Percentiles rank a stretch among this genome's conserved stretches.
These are phyloP conservation scores for Buxus sempervirens DNA, from an alignment of 164 flowering plant species.

Conservation along the genomic window DNA sequence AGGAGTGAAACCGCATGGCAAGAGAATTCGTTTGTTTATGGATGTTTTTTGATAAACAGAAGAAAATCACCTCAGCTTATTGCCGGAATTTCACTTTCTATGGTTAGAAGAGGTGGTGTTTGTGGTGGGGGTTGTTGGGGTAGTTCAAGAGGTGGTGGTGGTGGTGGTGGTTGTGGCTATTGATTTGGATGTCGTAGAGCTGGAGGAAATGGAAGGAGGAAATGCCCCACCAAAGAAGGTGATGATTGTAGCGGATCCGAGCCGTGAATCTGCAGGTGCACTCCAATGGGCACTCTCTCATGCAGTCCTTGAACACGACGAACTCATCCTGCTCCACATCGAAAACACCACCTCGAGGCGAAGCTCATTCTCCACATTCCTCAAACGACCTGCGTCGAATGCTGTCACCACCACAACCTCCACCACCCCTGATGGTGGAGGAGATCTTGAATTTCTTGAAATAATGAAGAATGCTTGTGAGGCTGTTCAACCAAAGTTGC, in stretches of 20 bases:
- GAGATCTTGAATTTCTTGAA: constrained; percentile 46
- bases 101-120: background rate
- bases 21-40: background rate
- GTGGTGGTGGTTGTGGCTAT: background rate
- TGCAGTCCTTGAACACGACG: constrained; percentile 49
- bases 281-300: constrained; percentile 63
- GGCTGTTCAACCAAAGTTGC: constrained; percentile 37
- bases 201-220: background rate
- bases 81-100: background rate
- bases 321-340: constrained; percentile 55
- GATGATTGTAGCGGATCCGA: constrained; percentile 49
- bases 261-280: constrained; percentile 56
- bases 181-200: background rate
- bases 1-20: background rate
- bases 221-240: constrained; percentile 8
- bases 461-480: constrained; percentile 50
- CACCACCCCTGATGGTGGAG: constrained; percentile 12
- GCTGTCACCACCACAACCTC: background rate
- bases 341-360: constrained; percentile 37
- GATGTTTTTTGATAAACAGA: background rate
- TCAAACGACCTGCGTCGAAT: constrained; percentile 22
- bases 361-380: constrained; percentile 36
- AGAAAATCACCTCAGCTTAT: background rate
- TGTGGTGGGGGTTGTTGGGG: background rate
- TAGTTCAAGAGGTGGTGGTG: background rate